A percentile compares a stretch with the other conserved stretches of the same genome.
These are phyloP conservation scores for Graphiopsis chlorocephala DNA, from an alignment of 2,329 filamentous ascomycete genomes.

Conservation along the genomic window DNA sequence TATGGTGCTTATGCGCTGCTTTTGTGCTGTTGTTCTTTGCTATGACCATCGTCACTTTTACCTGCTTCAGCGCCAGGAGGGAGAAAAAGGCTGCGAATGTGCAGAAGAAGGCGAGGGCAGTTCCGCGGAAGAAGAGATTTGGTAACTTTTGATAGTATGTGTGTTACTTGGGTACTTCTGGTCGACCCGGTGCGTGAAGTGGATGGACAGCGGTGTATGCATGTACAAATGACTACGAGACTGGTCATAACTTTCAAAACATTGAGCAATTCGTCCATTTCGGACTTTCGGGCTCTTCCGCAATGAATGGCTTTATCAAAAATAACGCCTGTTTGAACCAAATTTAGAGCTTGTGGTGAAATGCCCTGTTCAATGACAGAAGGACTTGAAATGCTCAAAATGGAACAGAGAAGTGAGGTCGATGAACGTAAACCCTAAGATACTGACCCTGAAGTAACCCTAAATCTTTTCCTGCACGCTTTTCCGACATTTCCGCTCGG, in stretches of 20 bases:
- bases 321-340: no score
- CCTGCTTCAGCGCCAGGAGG: slow-evolving; percentile 24
- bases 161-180: background rate
- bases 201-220: no score
- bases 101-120: slow-evolving; percentile 13
- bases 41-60: slow-evolving; percentile 11
- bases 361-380: background rate
- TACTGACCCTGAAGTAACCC: background rate
- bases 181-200: no score
- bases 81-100: slow-evolving; percentile 18
- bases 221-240: no score
- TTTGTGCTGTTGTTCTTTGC: slow-evolving; percentile 47
- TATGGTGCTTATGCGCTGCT: slow-evolving; percentile 60
- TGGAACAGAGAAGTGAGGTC: background rate
- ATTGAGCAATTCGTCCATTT: background rate
- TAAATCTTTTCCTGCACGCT: background rate
- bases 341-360: background rate
- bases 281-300: background rate
- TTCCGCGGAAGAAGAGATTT: slow-evolving; percentile 20
- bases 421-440: background rate
- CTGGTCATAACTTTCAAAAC: background rate
- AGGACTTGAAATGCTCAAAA: background rate
- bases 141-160: slow-evolving; percentile 15
- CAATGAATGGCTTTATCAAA: background rate
- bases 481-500: background rate